phyloP scores from a whole-genome alignment of 2,329 filamentous ascomycete species.

The Penicillium oxalicum region DNA sequence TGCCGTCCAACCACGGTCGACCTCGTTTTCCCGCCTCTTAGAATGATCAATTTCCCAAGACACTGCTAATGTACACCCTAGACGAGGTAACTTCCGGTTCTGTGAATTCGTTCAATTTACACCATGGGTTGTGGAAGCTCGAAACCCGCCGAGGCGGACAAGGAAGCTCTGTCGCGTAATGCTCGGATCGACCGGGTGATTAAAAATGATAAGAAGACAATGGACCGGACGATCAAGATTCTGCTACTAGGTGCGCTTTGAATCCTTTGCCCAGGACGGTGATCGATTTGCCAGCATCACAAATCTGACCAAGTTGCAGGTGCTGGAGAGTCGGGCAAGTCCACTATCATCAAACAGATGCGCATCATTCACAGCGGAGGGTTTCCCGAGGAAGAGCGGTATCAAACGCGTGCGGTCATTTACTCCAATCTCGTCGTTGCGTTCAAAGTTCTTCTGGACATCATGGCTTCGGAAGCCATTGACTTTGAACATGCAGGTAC shows the following conservation, averaged over 20 bases:
- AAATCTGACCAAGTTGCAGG: conserved; percentile 50
- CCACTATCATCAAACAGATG: conserved; percentile 98
- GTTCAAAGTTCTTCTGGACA: conserved; percentile 82
- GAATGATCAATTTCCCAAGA: too few species aligned
- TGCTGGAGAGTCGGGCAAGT: conserved; percentile 92
- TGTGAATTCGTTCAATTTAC: conserved; percentile 12
- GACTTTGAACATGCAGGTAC: conserved; percentile 71
- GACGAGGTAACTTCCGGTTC: too few species aligned
- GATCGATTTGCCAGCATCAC: too few species aligned
- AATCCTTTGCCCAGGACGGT: neutral
- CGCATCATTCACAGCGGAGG: conserved; percentile 92
- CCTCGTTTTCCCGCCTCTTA: too few species aligned
- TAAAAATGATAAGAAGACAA: conserved; percentile 77
- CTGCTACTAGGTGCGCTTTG: conserved; percentile 70
- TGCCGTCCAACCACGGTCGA: neutral
- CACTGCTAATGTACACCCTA: too few species aligned
- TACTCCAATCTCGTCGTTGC: conserved; percentile 93
- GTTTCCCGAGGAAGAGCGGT: conserved; percentile 81
- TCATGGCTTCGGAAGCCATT: conserved; percentile 80
- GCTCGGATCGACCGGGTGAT: conserved; percentile 79
- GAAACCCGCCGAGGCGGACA: conserved; percentile 38
- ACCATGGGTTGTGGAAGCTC: conserved; percentile 44
- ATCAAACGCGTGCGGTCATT: conserved; percentile 91
- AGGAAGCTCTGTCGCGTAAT: conserved; percentile 39
- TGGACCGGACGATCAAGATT: conserved; percentile 87